These are phyloP conservation scores for Stephanodiscus triporus DNA, from an alignment of 108 stramenopile species.

Conservation along the genomic window DNA sequence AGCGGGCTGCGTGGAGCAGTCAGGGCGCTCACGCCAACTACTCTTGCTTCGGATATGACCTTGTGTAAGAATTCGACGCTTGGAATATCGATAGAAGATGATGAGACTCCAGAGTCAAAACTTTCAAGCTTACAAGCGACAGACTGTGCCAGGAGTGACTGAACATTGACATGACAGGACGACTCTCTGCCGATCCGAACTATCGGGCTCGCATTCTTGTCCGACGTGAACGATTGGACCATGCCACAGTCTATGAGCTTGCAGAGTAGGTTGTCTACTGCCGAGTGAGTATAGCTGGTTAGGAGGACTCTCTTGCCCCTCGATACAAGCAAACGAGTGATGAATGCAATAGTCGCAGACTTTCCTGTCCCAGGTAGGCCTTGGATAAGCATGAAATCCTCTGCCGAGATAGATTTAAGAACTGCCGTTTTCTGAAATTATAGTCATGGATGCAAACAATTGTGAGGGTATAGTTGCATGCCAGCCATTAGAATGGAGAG, in stretches of 20 bases:
- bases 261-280: constrained; percentile 93
- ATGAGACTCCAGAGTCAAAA: constrained; percentile 3
- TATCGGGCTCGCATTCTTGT: constrained; percentile 30
- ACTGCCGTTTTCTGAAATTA: constrained; percentile 62
- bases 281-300: constrained; percentile 94
- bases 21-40: constrained; percentile 88
- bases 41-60: constrained; percentile 63
- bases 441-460: not conserved
- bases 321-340: constrained; percentile 85
- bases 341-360: constrained; percentile 82
- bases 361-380: constrained; percentile 85
- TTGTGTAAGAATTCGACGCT: constrained; percentile 47
- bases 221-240: not conserved
- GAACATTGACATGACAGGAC: constrained; percentile 63
- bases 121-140: constrained; percentile 52
- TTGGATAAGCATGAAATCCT: constrained; percentile 85
- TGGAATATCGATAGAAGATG: constrained; percentile 48
- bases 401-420: constrained; percentile 62
- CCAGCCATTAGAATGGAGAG: not conserved
- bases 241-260: constrained; percentile 87
- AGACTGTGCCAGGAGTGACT: constrained; percentile 53
- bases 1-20: constrained; percentile 79
- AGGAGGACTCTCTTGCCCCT: constrained; percentile 91
- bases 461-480: not conserved
- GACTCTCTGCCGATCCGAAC: constrained; percentile 69